Base-by-base conservation (phyloP, 371 early-diverging fungal species). In the Nematocida sp. region DNA sequence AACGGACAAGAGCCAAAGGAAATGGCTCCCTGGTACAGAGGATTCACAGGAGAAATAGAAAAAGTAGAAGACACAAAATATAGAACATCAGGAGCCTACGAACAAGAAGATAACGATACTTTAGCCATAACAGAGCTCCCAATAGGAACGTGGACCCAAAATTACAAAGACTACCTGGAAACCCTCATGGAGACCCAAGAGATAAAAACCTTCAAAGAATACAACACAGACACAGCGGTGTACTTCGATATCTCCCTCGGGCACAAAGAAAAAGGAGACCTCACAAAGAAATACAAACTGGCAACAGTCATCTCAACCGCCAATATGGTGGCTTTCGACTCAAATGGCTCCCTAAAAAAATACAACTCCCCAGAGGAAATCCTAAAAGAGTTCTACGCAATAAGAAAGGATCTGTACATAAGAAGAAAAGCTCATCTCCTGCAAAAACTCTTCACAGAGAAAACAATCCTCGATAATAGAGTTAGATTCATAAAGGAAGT, bases 261-360 rank as follows among this genome's bases (percentile, higher is more conserved):
- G 33, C 40, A 64, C 32, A 35, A 53, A 20, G 18, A 1, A 1
- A 7, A 47, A 28, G 28, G n/a, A 7, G 88, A 59, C n/a, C 68
- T 94, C 1, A 87, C 88, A 55, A 92, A 91, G 77, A 86, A 86
- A 18, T 89, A 96, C 80, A 94, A 92, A 82, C 80, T 96, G 2
- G 82, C 85, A 2, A 84, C 86, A 7, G 81, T 86, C 1, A 86
- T 95, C 26, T 67, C 88, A 13, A 90, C 90, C 0, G 87, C 87
- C 25, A 99, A 99, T 81, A 88, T 99, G 88, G 94, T 97, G 1
- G 94, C 93, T 80, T 97, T 97, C 83, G 94, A 98, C 84, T 81
- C 85, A 20, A 86, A 92, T 28, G 93, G 92, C 2, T 87, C 90
- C 23, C 88, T 99, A 60, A 88, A 88, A 78, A 90, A 89, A 81